Base-by-base conservation (phyloP, 2,329 filamentous ascomycete species). In the Exophiala phaeomuriformis region DNA sequence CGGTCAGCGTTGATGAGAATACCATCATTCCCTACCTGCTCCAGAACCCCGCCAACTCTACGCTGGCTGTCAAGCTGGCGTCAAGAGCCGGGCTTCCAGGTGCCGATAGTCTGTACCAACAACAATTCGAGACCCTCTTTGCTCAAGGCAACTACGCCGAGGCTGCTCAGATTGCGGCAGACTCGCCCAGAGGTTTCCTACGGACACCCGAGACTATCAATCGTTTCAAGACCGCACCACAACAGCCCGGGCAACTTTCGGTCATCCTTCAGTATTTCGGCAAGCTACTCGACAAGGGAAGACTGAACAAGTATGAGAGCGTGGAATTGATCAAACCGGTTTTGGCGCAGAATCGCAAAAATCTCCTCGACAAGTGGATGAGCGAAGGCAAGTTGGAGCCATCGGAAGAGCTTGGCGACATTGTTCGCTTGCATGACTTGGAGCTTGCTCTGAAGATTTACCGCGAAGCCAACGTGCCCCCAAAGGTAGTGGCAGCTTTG, bases 221-320 rank as follows among this genome's bases (percentile, higher is more conserved):
- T 73, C 85, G 87, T 64, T 94, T 98, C 76, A 97, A 97, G 81
- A 82, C 81, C 52, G 78, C 94, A 10, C 88, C 89, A 9, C 81
- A 84, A 57, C 84, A 84, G 33, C 88, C 66, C 30, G 68, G 68
- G 5, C 87, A 94, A 69, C 88, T 98, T 74, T 95, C 93, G 1
- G 84, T 89, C 63, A 95, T 96, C 55, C 78, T 98, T 49, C 93
- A 97, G 69, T 98, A 98, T 73, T 98, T 98, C 64, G 93, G 93
- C 58, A 90, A 96, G 81, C 79, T 98, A 41, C 79, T 98, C 33
- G 94, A 98, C 69, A 96, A 98, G 80, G 91, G 93, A 54, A 81
- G 82, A 30, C 77, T 98, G 43, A 98, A 98, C 74, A 84, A 85
- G 68, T 87, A 95, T 61, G 93, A 98, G 73, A 95, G 90, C 44